A percentile compares a stretch with the other conserved stretches of the same genome.
Conservation (phyloP, 2,329 filamentous ascomycete genomes). For the Didymella pinodella region DNA sequence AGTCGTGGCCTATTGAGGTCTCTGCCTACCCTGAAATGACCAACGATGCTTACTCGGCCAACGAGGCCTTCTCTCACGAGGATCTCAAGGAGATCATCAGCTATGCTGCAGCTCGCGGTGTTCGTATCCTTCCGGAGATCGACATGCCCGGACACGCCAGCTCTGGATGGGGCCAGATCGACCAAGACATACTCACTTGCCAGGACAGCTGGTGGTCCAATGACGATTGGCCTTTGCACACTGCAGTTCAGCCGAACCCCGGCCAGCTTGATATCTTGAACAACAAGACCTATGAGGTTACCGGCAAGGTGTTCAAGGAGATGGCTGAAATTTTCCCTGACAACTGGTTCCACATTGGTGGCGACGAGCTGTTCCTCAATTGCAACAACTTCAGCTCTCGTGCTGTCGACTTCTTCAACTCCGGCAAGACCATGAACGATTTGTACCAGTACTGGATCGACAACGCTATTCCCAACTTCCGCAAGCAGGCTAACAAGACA, state of each 20-base stretch:
- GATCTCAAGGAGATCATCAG: conserved; percentile 56
- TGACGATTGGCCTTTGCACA: conserved; percentile 63
- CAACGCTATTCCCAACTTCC: conserved; percentile 61
- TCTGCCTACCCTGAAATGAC: conserved; percentile 61
- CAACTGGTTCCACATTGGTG: conserved; percentile 64
- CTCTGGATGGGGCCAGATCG: conserved; percentile 64
- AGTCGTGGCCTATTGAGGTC: conserved; percentile 64
- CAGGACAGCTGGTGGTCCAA: conserved; percentile 68
- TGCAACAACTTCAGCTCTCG: conserved; percentile 66
- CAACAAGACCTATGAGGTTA: conserved; percentile 63
- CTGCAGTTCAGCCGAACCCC: conserved; percentile 64
- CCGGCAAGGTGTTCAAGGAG: conserved; percentile 63
- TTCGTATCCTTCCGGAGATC: conserved; percentile 68
- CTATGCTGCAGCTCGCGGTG: conserved; percentile 62
- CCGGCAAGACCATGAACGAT: conserved; percentile 60
- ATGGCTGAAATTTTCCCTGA: conserved; percentile 61
- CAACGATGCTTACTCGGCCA: conserved; percentile 62
- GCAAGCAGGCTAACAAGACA: conserved; percentile 55
- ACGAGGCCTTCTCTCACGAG: conserved; percentile 56
- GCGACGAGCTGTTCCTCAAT: conserved; percentile 62
- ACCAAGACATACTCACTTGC: conserved; percentile 65
- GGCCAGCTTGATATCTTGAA: conserved; percentile 65
- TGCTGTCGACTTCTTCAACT: conserved; percentile 60
- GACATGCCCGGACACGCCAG: conserved; percentile 68
- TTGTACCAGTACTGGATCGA: conserved; percentile 65